phyloP scores from a whole-genome alignment of 1,139 yeast genomes.

The Schwanniomyces etchellsii region DNA sequence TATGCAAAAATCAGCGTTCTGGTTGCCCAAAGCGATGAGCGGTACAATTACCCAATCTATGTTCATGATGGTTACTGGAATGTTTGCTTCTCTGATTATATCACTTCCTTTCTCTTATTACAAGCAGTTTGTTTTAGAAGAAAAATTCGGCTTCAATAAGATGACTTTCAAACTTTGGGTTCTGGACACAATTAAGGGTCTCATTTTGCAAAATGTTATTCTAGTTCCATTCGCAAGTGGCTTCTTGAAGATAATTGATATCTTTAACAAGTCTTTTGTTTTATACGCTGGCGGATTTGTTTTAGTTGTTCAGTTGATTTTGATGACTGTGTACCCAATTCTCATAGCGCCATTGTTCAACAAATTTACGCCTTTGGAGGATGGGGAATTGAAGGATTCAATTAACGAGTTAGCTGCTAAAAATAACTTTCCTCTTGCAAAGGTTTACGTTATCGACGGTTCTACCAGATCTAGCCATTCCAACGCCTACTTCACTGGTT shows the following conservation, averaged over 20 bases:
- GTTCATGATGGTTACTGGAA: constrained; percentile 46
- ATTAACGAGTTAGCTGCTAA: constrained; percentile 74
- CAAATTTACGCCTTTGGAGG: constrained; percentile 83
- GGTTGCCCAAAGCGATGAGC: constrained; percentile 40
- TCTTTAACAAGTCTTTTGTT: constrained; percentile 75
- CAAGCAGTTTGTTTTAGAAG: constrained; percentile 82
- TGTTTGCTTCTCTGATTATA: constrained; percentile 43
- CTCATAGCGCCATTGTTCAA: constrained; percentile 89
- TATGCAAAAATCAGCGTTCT: constrained; percentile 23
- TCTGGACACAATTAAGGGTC: constrained; percentile 61
- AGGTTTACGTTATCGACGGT: constrained; percentile 86
- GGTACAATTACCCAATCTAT: constrained; percentile 66
- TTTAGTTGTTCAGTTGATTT: constrained; percentile 63
- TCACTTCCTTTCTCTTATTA: constrained; percentile 70
- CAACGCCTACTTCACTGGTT: constrained; percentile 90
- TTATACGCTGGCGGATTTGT: constrained; percentile 72
- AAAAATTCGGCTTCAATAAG: constrained; percentile 89
- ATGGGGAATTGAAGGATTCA: constrained; percentile 78
- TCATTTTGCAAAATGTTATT: constrained; percentile 47
- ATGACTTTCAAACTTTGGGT: constrained; percentile 68
- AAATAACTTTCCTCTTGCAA: constrained; percentile 79
- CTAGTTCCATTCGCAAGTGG: constrained; percentile 72
- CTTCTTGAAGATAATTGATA: constrained; percentile 73
- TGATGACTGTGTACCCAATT: constrained; percentile 72
- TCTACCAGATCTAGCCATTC: constrained; percentile 95